phyloP scores from a whole-genome alignment of 805 yeast species.

The Ogataea pilisensis region DNA sequence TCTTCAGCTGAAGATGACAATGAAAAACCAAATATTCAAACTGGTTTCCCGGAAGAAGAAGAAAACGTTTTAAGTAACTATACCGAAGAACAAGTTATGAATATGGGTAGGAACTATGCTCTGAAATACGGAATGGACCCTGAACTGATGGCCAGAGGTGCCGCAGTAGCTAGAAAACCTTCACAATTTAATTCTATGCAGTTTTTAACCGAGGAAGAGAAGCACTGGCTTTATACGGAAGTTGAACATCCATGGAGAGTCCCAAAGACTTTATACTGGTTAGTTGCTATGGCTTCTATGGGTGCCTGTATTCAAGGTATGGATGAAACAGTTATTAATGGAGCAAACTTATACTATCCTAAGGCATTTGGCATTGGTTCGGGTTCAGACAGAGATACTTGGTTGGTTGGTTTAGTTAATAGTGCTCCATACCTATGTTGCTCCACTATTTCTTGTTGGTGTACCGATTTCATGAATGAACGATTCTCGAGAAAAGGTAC shows the following conservation, averaged over 20 bases:
- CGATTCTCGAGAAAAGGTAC: constrained; percentile 61
- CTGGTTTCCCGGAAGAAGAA: constrained; percentile 11
- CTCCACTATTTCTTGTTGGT: constrained; percentile 58
- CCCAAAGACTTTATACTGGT: constrained; percentile 44
- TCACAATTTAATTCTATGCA: constrained; percentile 53
- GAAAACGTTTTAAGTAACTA: constrained; percentile 53
- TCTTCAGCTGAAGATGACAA: constrained; percentile 10
- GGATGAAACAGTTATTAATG: constrained; percentile 74
- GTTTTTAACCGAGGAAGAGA: constrained; percentile 53
- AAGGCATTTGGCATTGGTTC: constrained; percentile 46
- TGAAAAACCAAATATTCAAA: constrained; percentile 8
- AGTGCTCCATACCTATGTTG: constrained; percentile 70
- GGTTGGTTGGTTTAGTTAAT: constrained; percentile 61
- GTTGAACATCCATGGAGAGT: constrained; percentile 42
- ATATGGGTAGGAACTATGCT: constrained; percentile 68
- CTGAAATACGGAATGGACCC: constrained; percentile 49
- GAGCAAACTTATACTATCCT: constrained; percentile 65
- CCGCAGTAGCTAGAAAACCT: constrained; percentile 64
- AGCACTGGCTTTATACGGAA: constrained; percentile 44
- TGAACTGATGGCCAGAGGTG: constrained; percentile 59
- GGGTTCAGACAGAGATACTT: constrained; percentile 44
- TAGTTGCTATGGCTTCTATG: constrained; percentile 65
- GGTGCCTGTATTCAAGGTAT: constrained; percentile 80
- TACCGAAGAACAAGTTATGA: constrained; percentile 58
- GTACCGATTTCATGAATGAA: constrained; percentile 55